Base-by-base conservation (phyloP, 2,329 filamentous ascomycete genomes). In the Cadophora gregata region DNA sequence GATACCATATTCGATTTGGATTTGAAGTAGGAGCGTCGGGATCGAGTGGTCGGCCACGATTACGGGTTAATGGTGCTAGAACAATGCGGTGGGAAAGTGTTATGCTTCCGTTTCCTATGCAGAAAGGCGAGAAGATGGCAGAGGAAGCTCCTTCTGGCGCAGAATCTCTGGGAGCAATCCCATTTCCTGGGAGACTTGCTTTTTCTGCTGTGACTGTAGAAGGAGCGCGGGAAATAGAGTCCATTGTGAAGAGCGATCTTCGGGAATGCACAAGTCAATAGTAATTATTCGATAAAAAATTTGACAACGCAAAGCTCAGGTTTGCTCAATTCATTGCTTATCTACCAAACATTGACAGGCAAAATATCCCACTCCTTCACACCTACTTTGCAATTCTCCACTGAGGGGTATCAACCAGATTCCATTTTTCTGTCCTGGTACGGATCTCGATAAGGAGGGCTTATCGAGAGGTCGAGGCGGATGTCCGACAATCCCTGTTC, bases 21-120 rank as follows among this genome's bases (percentile, higher is more conserved):
- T 79, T 79, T 45, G 81, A 62, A 3, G 84, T 83, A 36, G 84
- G 80, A 14, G 79, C 75, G 5, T 80, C 76, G 66, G 80, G 69
- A 59, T 78, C 74, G 68, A 78, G 73, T n/a, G 83, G 83, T 6
- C 82, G 78, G 58, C 78, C 79, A 51, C 84, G 83, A 72, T 81
- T 81, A 24, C 84, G 82, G 21, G 85, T 87, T 67, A 89, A 75
- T 1, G 86, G 85, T 0, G 85, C 82, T 79, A 88, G 83, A 45
- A 82, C 81, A 31, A 89, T 69, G 4, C 81, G 78, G 69, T 83
- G 80, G 6, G 80, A 85, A 81, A 86, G 71, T 51, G 78, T 75
- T 45, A 83, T 73, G 36, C 75, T 72, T 19, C 78, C 69, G 21
- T 77, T 77, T 68, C 81, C 81, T 4, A 83, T 73, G 53, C 72